Conservation (phyloP, 1,139 yeast genomes). For the Scheffersomyces parashehatae region DNA sequence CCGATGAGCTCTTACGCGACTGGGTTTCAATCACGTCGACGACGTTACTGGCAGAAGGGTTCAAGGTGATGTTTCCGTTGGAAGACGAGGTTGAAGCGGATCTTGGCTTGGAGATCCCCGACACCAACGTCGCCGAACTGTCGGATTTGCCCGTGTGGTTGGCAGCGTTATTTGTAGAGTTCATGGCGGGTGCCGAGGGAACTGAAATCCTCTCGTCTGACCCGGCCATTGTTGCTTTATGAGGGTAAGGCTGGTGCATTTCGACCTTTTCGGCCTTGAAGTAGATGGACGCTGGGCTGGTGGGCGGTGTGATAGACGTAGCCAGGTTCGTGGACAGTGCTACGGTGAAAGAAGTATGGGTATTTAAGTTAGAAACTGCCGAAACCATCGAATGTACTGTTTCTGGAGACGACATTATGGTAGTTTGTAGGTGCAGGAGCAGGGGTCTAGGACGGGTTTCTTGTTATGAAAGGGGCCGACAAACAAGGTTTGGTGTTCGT, state of each 20-base stretch:
- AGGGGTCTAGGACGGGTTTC: too few species aligned
- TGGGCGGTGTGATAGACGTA: neutral
- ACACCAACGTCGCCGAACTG: neutral
- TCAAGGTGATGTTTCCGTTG: too few species aligned
- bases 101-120: neutral
- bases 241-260: neutral
- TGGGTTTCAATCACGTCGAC: too few species aligned
- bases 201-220: too few species aligned
- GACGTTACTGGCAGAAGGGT: too few species aligned
- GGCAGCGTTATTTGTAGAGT: neutral
- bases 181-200: neutral
- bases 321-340: neutral
- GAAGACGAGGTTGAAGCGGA: too few species aligned
- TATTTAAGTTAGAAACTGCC: neutral
- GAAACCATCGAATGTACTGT: neutral
- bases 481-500: too few species aligned
- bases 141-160: neutral
- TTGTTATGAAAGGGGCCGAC: too few species aligned
- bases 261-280: neutral
- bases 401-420: conserved; percentile 1
- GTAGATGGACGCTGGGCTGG: neutral
- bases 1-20: too few species aligned
- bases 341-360: neutral
- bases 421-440: too few species aligned
- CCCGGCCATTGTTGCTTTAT: neutral